Evolutionary conservation across 1,284 basidiomycete species (phyloP).

Genomic region (Coniophora puteana): DNA sequence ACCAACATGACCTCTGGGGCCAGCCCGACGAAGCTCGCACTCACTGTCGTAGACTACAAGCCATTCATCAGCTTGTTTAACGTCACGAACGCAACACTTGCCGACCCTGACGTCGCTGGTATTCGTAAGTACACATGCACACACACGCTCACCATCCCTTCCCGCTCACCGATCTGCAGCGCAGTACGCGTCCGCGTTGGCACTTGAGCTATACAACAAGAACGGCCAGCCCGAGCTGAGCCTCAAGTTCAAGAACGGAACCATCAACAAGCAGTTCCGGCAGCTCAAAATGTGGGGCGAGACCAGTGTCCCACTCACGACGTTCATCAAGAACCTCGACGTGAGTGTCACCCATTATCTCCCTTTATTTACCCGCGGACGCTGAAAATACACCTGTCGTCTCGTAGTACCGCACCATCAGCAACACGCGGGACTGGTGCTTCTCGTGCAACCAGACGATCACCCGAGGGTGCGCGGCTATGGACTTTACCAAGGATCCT

Average conservation of each 20-base stretch:
- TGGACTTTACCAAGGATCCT: slow-evolving; percentile 2
- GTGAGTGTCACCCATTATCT: no score
- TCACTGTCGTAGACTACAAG: slow-evolving; percentile 38
- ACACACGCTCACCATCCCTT: not conserved
- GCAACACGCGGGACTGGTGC: slow-evolving; percentile 3
- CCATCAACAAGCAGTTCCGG: slow-evolving; percentile 19
- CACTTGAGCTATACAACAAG: slow-evolving; percentile 40
- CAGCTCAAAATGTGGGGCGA: slow-evolving; percentile 7
- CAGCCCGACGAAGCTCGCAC: slow-evolving; percentile 33
- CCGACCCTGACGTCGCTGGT: slow-evolving; percentile 21
- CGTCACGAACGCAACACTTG: slow-evolving; percentile 28
- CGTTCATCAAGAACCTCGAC: slow-evolving; percentile 27
- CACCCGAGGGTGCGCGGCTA: slow-evolving; percentile 3
- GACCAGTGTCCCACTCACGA: slow-evolving; percentile 19
- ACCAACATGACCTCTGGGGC: slow-evolving; percentile 29
- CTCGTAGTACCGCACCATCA: slow-evolving; percentile 4
- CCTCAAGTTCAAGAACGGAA: slow-evolving; percentile 42
- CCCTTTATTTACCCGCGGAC: no score
- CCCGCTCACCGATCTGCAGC: slow-evolving; percentile 19
- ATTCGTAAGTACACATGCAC: slow-evolving; percentile 18
- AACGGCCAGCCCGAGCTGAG: slow-evolving; percentile 20
- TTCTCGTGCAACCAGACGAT: slow-evolving; percentile 7
- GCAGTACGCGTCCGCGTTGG: slow-evolving; percentile 38
- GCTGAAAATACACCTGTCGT: no score
- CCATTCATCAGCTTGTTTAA: slow-evolving; percentile 44